Evolutionary conservation across 306 rosid genomes (phyloP).

Genomic region (Fragaria ananassa): DNA sequence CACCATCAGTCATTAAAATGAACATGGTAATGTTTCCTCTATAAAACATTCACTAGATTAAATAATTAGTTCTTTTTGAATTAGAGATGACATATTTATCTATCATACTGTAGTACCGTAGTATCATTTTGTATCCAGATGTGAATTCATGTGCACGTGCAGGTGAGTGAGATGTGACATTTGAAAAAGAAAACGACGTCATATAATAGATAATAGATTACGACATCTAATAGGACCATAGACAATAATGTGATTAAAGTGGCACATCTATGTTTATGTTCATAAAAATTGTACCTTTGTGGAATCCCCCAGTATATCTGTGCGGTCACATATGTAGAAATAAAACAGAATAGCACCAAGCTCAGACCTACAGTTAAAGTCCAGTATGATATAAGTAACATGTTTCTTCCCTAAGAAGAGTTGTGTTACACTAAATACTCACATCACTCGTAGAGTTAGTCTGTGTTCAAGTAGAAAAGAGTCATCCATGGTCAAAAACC

Average conservation of each 20-base stretch:
- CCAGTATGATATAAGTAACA: slow-evolving; percentile 17
- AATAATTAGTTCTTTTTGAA: slow-evolving; percentile 6
- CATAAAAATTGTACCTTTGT: slow-evolving; percentile 52
- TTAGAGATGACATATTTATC: slow-evolving; percentile 1
- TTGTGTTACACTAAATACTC: slow-evolving; percentile 35
- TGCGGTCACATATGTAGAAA: slow-evolving; percentile 89
- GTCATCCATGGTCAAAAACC: slow-evolving; percentile 94
- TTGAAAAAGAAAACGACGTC: background rate
- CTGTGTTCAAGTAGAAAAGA: slow-evolving; percentile 84
- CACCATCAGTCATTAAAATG: background rate
- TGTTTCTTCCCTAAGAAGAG: slow-evolving; percentile 17
- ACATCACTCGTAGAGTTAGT: slow-evolving; percentile 83
- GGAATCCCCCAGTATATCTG: slow-evolving; percentile 70
- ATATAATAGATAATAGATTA: background rate
- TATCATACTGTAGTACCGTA: background rate
- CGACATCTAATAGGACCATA: background rate
- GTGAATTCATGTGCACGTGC: background rate
- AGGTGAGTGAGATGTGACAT: background rate
- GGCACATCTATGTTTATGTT: background rate
- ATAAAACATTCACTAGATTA: background rate
- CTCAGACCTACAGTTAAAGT: slow-evolving; percentile 58
- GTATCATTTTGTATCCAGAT: background rate
- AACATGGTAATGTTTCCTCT: background rate
- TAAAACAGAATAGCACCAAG: slow-evolving; percentile 79
- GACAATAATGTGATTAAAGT: background rate